Evolutionary conservation across 768 basidiomycete genomes (phyloP).

Genomic region (Cantharellus anzutake): DNA sequence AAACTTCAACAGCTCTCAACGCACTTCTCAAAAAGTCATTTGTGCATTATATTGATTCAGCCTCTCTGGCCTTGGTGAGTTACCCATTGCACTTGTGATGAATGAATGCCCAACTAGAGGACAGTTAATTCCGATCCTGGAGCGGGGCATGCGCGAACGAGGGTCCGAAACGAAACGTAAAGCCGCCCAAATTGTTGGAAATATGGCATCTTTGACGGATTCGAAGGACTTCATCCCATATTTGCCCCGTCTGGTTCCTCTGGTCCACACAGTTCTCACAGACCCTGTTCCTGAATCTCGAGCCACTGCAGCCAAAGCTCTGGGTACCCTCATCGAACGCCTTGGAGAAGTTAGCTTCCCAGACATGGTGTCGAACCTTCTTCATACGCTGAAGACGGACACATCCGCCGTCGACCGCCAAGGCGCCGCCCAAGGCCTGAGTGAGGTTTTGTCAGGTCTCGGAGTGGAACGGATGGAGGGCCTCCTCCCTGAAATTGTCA

Average conservation of each 20-base stretch:
- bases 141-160: slow-evolving; percentile 79
- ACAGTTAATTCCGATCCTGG: slow-evolving; percentile 85
- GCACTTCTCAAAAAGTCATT: slow-evolving; percentile 85
- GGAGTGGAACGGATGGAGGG: slow-evolving; percentile 97
- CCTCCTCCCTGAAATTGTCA: slow-evolving; percentile 82
- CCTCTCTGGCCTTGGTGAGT: slow-evolving; percentile 77
- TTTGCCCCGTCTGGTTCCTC: slow-evolving; percentile 67
- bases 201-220: slow-evolving; percentile 76
- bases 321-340: slow-evolving; percentile 92
- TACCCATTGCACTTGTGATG: background rate
- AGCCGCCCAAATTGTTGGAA: slow-evolving; percentile 94
- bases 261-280: slow-evolving; percentile 81
- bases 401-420: slow-evolving; percentile 92
- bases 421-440: slow-evolving; percentile 92
- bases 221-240: slow-evolving; percentile 91
- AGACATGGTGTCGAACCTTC: slow-evolving; percentile 74
- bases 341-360: slow-evolving; percentile 92
- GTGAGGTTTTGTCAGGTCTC: slow-evolving; percentile 84
- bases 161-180: slow-evolving; percentile 90
- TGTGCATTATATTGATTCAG: slow-evolving; percentile 95
- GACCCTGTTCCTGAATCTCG: slow-evolving; percentile 97
- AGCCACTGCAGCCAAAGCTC: slow-evolving; percentile 89
- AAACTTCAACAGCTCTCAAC: slow-evolving; percentile 70
- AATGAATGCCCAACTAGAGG: slow-evolving; percentile 1
- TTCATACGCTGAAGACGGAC: slow-evolving; percentile 79